Percentiles rank a stretch among this genome's conserved stretches.
Conservation (phyloP, 352 stramenopile species). For the Pythium sp. region DNA sequence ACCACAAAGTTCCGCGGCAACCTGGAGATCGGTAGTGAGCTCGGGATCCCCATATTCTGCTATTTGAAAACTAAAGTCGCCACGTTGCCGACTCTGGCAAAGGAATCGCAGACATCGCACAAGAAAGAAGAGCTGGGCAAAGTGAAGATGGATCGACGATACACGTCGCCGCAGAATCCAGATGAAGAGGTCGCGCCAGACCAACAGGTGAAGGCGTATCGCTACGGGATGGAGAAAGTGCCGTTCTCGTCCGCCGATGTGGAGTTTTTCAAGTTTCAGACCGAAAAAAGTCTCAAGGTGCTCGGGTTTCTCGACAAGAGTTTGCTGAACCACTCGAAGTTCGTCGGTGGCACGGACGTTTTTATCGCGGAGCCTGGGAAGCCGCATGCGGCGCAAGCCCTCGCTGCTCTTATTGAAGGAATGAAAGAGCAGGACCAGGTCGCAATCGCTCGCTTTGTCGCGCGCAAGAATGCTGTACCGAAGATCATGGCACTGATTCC, state of each 20-base stretch:
- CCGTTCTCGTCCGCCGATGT: conserved; percentile 79
- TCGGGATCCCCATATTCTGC: conserved; percentile 76
- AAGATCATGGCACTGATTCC: conserved; percentile 79
- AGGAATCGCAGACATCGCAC: conserved; percentile 69
- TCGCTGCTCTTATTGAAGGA: conserved; percentile 61
- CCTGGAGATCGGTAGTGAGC: conserved; percentile 59
- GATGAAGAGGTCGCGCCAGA: conserved; percentile 73
- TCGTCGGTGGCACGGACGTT: conserved; percentile 59
- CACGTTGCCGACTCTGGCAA: conserved; percentile 63
- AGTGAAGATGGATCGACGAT: conserved; percentile 74
- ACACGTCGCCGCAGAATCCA: conserved; percentile 59
- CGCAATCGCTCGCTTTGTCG: conserved; percentile 74
- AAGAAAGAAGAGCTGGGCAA: conserved; percentile 55
- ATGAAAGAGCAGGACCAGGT: conserved; percentile 66
- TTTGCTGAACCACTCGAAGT: conserved; percentile 51
- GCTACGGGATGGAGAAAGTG: conserved; percentile 75
- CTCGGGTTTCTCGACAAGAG: conserved; percentile 66
- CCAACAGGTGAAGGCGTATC: conserved; percentile 75
- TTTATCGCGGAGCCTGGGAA: conserved; percentile 80
- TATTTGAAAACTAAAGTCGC: conserved; percentile 78
- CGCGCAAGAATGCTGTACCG: conserved; percentile 69
- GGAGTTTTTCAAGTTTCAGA: conserved; percentile 80
- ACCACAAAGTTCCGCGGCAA: conserved; percentile 77
- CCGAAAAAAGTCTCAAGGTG: conserved; percentile 72
- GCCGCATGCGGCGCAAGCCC: conserved; percentile 46